A percentile compares a stretch with the other conserved stretches of the same genome.
phyloP scores from a whole-genome alignment of 2,329 filamentous ascomycete species.

The Colletotrichum tofieldiae region DNA sequence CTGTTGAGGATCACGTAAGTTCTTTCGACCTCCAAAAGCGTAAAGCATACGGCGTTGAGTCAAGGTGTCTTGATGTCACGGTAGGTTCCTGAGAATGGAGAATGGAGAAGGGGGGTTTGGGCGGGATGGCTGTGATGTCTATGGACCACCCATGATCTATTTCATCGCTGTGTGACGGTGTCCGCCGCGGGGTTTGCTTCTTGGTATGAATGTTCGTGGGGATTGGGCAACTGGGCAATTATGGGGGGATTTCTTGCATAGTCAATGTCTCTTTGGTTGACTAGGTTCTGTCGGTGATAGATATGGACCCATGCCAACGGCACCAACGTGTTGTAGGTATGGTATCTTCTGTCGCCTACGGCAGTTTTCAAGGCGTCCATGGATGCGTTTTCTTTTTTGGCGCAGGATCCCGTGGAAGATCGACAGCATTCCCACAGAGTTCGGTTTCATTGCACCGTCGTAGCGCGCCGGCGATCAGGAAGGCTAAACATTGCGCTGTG shows the following conservation, averaged over 20 bases:
- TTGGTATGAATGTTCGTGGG: not conserved
- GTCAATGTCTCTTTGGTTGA: not conserved
- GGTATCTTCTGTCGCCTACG: not conserved
- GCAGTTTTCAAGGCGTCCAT: not conserved
- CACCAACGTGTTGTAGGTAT: not conserved
- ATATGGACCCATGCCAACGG: not conserved
- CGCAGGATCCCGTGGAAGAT: constrained; percentile 12
- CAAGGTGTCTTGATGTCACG: not conserved
- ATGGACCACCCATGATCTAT: not conserved
- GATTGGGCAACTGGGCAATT: not conserved
- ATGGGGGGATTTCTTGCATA: not conserved
- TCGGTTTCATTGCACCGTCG: constrained; percentile 6
- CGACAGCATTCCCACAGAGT: constrained; percentile 1
- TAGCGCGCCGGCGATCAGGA: not conserved
- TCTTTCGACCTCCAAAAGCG: not conserved
- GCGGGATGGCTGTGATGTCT: not conserved
- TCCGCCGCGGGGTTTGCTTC: not conserved
- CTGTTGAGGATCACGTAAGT: not conserved
- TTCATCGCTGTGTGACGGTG: not conserved
- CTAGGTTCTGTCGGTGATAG: not conserved
- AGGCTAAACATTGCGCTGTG: not conserved
- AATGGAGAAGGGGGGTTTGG: not conserved
- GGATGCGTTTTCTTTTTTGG: not conserved
- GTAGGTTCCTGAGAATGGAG: not conserved
- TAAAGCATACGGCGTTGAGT: not conserved